phyloP scores from a whole-genome alignment of 1,284 basidiomycete genomes.

The Austroboletus sp. region DNA sequence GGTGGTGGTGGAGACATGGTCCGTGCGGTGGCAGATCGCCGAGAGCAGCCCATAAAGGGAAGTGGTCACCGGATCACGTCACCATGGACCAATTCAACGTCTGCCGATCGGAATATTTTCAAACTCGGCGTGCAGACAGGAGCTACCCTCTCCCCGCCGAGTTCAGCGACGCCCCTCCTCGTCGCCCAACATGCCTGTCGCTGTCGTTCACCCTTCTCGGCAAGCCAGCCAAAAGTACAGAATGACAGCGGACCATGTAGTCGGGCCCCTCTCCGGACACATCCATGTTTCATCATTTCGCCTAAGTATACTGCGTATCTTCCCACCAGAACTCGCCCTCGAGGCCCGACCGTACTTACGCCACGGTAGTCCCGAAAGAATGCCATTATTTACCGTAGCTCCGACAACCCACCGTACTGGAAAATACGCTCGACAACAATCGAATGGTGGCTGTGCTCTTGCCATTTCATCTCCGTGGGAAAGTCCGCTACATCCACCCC shows the following conservation, averaged over 20 bases:
- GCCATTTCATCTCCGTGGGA: too few species aligned
- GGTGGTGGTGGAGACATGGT: constrained; percentile 14
- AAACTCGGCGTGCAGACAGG: constrained; percentile 5
- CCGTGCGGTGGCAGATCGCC: constrained; percentile 31
- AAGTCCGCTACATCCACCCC: too few species aligned
- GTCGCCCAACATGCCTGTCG: too few species aligned
- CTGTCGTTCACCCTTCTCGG: too few species aligned
- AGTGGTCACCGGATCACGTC: constrained; percentile 32
- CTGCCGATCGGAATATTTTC: constrained; percentile 29
- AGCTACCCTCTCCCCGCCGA: background rate
- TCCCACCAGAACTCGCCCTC: too few species aligned
- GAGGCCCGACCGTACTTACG: too few species aligned
- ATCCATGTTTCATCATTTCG: background rate
- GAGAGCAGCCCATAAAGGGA: constrained; percentile 11
- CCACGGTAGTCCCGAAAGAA: too few species aligned
- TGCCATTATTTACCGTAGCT: too few species aligned
- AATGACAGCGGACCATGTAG: constrained; percentile 16
- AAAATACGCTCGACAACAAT: too few species aligned
- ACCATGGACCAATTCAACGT: constrained; percentile 19
- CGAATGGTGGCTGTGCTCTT: too few species aligned
- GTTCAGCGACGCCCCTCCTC: too few species aligned
- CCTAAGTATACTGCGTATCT: background rate
- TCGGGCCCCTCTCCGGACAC: background rate
- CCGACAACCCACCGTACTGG: too few species aligned
- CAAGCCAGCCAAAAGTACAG: background rate